Evolutionary conservation across 108 stramenopile genomes (phyloP).

Genomic region (Fragilariopsis cylindrus): DNA sequence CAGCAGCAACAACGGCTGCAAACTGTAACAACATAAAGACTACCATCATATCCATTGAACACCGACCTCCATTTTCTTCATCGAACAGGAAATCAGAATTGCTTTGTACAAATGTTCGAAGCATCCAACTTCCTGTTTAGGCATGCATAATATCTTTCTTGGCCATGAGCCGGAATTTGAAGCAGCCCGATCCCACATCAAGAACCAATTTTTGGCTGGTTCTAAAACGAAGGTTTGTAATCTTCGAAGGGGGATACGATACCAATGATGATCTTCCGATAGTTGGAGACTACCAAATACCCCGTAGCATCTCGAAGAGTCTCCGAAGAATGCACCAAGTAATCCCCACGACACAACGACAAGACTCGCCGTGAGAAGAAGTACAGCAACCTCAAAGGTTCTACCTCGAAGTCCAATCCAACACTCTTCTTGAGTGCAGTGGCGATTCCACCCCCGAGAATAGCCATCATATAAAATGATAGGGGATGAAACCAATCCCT

Average conservation of each 20-base stretch:
- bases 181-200: conserved; percentile 45
- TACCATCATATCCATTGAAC: conserved; percentile 63
- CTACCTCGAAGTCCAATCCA: conserved; percentile 83
- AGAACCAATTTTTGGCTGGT: conserved; percentile 44
- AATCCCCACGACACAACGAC: conserved; percentile 68
- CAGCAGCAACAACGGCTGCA: conserved; percentile 41
- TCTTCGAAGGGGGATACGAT: conserved; percentile 10
- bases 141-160: conserved; percentile 44
- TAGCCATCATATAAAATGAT: conserved; percentile 73
- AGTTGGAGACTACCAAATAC: conserved; percentile 35
- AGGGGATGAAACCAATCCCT: conserved; percentile 57
- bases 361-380: conserved; percentile 66
- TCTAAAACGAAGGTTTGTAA: conserved; percentile 34
- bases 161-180: conserved; percentile 43
- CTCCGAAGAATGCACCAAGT: conserved; percentile 75
- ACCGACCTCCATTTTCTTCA: conserved; percentile 44
- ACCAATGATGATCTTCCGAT: conserved; percentile 1
- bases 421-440: conserved; percentile 54
- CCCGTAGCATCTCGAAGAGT: conserved; percentile 58
- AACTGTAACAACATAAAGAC: conserved; percentile 42
- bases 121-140: conserved; percentile 51
- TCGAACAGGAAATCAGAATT: conserved; percentile 61
- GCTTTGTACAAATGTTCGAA: conserved; percentile 64
- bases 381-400: conserved; percentile 62
- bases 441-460: conserved; percentile 77